A percentile compares a stretch with the other conserved stretches of the same genome.
phyloP scores from a whole-genome alignment of 208 protist genomes.

The Trypanosoma mega region DNA sequence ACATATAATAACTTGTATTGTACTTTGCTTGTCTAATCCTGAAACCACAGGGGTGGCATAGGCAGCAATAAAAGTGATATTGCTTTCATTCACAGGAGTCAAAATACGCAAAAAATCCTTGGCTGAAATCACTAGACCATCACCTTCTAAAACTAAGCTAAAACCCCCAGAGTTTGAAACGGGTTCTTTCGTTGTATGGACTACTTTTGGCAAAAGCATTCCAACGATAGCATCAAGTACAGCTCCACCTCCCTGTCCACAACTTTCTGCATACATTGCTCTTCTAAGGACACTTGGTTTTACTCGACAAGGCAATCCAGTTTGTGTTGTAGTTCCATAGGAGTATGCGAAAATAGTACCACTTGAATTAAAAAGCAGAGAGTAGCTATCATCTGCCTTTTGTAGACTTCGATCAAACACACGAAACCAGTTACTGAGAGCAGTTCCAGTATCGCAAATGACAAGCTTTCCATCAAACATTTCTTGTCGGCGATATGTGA shows the following conservation, averaged over 20 bases:
- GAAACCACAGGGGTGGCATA: slow-evolving; percentile 42
- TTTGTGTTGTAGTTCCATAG: slow-evolving; percentile 7
- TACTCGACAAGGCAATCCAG: background rate
- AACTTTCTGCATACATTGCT: background rate
- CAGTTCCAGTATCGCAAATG: slow-evolving; percentile 34
- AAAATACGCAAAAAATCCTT: slow-evolving; percentile 47
- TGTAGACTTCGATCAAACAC: slow-evolving; percentile 38
- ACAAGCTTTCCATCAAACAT: slow-evolving; percentile 3
- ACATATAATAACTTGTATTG: slow-evolving; percentile 51
- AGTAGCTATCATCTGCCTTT: slow-evolving; percentile 36
- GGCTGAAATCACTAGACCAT: slow-evolving; percentile 33
- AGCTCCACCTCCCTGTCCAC: background rate
- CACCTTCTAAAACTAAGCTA: slow-evolving; percentile 16
- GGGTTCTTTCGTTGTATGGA: background rate
- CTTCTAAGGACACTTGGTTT: background rate
- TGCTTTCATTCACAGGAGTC: background rate
- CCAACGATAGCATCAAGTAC: slow-evolving; percentile 31
- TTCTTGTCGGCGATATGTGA: slow-evolving; percentile 3
- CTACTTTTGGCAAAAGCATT: slow-evolving; percentile 6
- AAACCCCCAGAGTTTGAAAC: background rate
- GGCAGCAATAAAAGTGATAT: slow-evolving; percentile 48
- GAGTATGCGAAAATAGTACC: slow-evolving; percentile 36
- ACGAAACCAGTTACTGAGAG: slow-evolving; percentile 39
- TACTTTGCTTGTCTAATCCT: slow-evolving; percentile 28
- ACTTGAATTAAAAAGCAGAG: slow-evolving; percentile 34